Evolutionary conservation across 2,329 filamentous ascomycete species (phyloP), one percentile per base, ranked within the genome.

Genomic region (Ophiocordyceps robertsii): DNA sequence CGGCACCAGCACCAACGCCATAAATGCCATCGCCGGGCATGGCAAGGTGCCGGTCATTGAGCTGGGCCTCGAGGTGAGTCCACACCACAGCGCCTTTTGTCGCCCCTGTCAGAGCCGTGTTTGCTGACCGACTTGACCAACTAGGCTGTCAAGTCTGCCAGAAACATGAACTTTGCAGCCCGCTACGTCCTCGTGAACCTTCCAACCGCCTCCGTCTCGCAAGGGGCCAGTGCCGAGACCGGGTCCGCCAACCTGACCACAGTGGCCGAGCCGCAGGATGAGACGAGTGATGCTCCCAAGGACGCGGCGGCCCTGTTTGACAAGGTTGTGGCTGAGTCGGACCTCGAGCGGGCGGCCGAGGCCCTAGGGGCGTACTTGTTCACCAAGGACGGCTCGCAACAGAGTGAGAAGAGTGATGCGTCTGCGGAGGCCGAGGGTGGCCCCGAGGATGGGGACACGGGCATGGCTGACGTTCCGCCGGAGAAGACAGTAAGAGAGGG

Each of bases 11-110:
- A 64, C 63, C 46, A 73, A 69, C 45, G 61, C 64, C 2, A 63
- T 78, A 1, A 71, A 75, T 14, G 63, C 64, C 12, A 64, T 79
- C 21, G 58, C 63, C 16, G 69, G 73, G 38, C 55, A 63, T 9
- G 73, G 72, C 35, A 80, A 80, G 55, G 73, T 89, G 29, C 70
- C 77, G 2, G 49, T 80, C 3, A 64, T 78, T 49, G 64, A 69
- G 46, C 62, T 79, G 51, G 67, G 72, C 43, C 52, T 62, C 14
- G 67, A 75, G 54, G 75, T 77, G 64, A 60, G 64, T 36, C 10
- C 31, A 19, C 19, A 21, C 19, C 24, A 21, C 17, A 19, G 12
- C 35, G 10, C 11, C 19, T 13, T 12, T 11, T 9, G 35, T 17
- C n/a, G 19, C n/a, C 16, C n/a, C n/a, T 3, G 16, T 21, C 35